phyloP scores from a whole-genome alignment of 305 asterid species.

The Fraxinus platypoda region DNA sequence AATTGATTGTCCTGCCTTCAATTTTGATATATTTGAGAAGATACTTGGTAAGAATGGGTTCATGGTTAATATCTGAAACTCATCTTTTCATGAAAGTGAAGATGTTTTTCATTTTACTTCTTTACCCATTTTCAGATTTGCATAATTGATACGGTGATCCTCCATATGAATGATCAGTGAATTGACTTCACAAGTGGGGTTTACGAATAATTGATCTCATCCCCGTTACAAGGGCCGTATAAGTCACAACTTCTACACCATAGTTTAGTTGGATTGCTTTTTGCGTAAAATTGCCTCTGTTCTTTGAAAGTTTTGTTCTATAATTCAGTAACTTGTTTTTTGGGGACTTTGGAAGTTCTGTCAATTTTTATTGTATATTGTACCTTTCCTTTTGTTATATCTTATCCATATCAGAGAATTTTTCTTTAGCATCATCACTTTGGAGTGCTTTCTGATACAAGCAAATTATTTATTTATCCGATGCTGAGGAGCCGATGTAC shows the following conservation, averaged over 20 bases:
- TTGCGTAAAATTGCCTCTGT: background rate
- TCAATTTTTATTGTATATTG: background rate
- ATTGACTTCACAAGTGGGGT: background rate
- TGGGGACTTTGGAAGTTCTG: background rate
- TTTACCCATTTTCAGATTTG: background rate
- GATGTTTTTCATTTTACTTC: background rate
- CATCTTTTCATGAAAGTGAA: background rate
- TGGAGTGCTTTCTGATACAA: background rate
- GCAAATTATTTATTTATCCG: background rate
- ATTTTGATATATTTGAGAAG: background rate
- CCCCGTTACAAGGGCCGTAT: background rate
- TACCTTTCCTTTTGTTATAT: background rate
- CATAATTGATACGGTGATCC: background rate
- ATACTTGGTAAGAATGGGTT: background rate
- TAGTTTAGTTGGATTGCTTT: background rate
- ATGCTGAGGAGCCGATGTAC: background rate
- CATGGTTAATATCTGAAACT: background rate
- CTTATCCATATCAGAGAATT: background rate
- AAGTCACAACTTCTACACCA: background rate
- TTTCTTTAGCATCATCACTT: background rate
- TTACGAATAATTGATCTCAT: background rate
- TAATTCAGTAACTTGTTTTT: background rate
- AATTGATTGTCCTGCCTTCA: background rate
- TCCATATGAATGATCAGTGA: background rate
- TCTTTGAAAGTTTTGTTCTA: background rate